phyloP scores from a whole-genome alignment of 768 basidiomycete species.

The Cystofilobasidium macerans region DNA sequence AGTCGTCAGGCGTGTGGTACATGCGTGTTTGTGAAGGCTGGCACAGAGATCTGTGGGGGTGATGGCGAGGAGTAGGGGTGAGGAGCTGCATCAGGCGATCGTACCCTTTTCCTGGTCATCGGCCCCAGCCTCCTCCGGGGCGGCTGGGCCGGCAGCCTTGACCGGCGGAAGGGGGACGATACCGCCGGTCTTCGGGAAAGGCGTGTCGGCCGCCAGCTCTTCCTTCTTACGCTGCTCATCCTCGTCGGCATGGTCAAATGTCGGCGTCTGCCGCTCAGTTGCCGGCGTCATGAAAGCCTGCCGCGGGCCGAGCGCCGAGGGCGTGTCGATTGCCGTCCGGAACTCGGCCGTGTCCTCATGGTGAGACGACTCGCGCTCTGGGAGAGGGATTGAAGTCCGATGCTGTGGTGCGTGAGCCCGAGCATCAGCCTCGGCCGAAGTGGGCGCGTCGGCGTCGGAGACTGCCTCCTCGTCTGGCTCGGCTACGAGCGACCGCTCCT shows the following conservation, averaged over 20 bases:
- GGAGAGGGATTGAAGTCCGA: conserved; percentile 16
- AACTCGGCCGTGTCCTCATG: conserved; percentile 16
- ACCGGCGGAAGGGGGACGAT: background rate
- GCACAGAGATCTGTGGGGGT: background rate
- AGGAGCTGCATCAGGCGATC: background rate
- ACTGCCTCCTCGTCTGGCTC: background rate
- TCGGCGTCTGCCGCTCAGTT: conserved; percentile 1
- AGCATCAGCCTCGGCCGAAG: background rate
- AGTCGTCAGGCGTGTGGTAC: background rate
- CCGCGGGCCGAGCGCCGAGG: background rate
- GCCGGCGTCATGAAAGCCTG: background rate
- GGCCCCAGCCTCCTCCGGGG: background rate
- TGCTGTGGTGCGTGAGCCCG: background rate
- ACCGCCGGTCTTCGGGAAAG: background rate
- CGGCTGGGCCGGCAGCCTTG: background rate
- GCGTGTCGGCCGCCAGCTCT: conserved; percentile 1
- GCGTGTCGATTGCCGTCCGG: conserved; percentile 4
- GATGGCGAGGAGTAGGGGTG: background rate
- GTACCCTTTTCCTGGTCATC: conserved; percentile 3
- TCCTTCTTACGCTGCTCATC: background rate
- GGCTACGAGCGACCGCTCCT: conserved; percentile 3
- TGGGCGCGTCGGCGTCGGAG: background rate
- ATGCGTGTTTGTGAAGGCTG: background rate
- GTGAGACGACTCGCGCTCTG: conserved; percentile 15
- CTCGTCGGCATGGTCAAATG: background rate